phyloP scores from a whole-genome alignment of 371 early-diverging fungal genomes.

The Lichtheimia ornata region DNA sequence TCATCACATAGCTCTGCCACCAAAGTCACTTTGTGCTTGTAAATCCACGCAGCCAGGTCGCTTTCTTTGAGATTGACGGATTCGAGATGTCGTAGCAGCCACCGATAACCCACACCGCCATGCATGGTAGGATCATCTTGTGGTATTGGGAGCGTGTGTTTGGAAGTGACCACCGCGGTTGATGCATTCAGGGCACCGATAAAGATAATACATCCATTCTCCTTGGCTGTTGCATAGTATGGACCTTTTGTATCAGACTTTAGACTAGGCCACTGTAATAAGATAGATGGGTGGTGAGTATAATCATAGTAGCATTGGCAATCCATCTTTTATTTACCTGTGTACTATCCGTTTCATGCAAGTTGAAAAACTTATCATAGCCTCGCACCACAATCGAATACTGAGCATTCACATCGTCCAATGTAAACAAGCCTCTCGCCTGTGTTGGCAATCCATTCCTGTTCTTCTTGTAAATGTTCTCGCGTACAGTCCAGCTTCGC shows the following conservation, averaged over 20 bases:
- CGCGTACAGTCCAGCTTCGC: slow-evolving; percentile 49
- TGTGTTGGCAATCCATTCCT: slow-evolving; percentile 64
- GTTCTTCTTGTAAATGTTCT: slow-evolving; percentile 59
- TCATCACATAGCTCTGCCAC: slow-evolving; percentile 95
- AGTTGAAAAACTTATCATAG: slow-evolving; percentile 95
- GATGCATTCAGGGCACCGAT: slow-evolving; percentile 66
- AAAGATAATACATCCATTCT: slow-evolving; percentile 95
- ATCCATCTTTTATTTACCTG: slow-evolving; percentile 21
- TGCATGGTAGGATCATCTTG: slow-evolving; percentile 35
- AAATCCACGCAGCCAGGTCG: slow-evolving; percentile 78
- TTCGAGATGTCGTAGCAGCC: slow-evolving; percentile 75
- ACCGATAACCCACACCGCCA: slow-evolving; percentile 73
- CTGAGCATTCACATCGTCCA: slow-evolving; percentile 14
- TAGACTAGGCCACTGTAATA: slow-evolving; percentile 56
- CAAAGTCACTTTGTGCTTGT: slow-evolving; percentile 73
- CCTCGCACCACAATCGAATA: slow-evolving; percentile 78
- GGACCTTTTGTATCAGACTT: slow-evolving; percentile 73
- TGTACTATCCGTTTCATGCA: slow-evolving; percentile 63
- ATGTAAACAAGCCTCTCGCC: slow-evolving; percentile 81
- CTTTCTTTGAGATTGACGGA: slow-evolving; percentile 49
- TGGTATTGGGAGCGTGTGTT: slow-evolving; percentile 66
- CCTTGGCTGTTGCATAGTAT: slow-evolving; percentile 91
- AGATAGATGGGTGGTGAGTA: not conserved
- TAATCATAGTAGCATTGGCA: slow-evolving; percentile 1
- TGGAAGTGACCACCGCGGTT: slow-evolving; percentile 85